Percentiles rank a stretch among this genome's conserved stretches.
phyloP scores from a whole-genome alignment of 768 basidiomycete genomes.

The Boletus reticulatus region DNA sequence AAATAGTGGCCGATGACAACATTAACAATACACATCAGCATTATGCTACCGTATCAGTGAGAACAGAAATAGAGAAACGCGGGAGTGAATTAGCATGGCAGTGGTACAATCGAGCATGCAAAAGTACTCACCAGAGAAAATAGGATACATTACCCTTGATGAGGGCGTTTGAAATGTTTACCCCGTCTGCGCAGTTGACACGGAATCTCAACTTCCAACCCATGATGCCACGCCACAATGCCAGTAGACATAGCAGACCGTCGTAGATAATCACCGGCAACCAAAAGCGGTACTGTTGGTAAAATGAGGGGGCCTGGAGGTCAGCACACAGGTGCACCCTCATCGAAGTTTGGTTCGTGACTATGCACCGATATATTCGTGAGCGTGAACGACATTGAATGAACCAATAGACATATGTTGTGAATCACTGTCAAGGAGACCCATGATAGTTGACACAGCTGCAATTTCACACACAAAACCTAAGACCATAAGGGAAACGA shows the following conservation, averaged over 20 bases:
- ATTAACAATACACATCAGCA: slow-evolving; percentile 4
- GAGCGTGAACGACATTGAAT: background rate
- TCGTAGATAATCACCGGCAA: slow-evolving; percentile 7
- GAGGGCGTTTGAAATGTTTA: slow-evolving; percentile 6
- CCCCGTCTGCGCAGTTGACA: background rate
- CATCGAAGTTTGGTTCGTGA: slow-evolving; percentile 1
- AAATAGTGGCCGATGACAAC: background rate
- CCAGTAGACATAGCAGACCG: slow-evolving; percentile 1
- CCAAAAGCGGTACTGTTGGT: slow-evolving; percentile 1
- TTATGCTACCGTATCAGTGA: slow-evolving; percentile 15
- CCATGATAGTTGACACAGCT: slow-evolving; percentile 4
- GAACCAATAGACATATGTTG: background rate
- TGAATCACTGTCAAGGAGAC: slow-evolving; percentile 1
- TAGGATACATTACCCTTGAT: slow-evolving; percentile 14
- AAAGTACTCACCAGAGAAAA: slow-evolving; percentile 7
- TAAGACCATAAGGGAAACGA: slow-evolving; percentile 9
- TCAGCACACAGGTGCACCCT: slow-evolving; percentile 3
- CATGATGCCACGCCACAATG: slow-evolving; percentile 2
- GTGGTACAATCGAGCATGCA: too few species aligned
- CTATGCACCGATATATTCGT: background rate
- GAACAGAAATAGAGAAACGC: slow-evolving; percentile 2
- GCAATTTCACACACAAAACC: slow-evolving; percentile 14
- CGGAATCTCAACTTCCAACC: background rate
- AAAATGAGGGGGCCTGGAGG: background rate
- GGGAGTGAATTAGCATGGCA: too few species aligned